phyloP scores from a whole-genome alignment of 257 asterid genomes.

The Forsythia viridissima region DNA sequence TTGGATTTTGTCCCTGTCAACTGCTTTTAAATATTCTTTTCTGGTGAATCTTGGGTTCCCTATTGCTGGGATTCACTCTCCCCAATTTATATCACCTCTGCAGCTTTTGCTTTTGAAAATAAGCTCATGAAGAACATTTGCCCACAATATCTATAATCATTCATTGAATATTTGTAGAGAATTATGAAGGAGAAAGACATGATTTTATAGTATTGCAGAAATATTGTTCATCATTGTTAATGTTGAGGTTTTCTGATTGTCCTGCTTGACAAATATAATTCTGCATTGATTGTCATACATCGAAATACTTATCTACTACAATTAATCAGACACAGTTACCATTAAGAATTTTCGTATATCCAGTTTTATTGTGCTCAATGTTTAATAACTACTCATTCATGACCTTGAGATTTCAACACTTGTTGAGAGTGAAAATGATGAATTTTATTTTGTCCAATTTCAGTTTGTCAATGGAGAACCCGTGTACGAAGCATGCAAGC shows the following conservation, averaged over 20 bases:
- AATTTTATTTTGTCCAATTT: constrained; percentile 14
- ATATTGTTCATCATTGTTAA: background rate
- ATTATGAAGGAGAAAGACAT: background rate
- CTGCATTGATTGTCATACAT: background rate
- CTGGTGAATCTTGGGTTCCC: background rate
- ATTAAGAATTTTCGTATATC: background rate
- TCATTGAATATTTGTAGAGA: background rate
- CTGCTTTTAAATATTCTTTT: background rate
- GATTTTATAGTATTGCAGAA: background rate
- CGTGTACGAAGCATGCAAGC: constrained; percentile 86
- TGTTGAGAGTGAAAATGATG: constrained; percentile 4
- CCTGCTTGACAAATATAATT: constrained; percentile 7
- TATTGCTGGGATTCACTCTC: background rate
- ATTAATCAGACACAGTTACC: background rate
- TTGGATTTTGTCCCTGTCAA: background rate
- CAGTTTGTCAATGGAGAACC: constrained; percentile 97
- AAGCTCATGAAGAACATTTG: background rate
- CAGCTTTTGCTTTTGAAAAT: background rate
- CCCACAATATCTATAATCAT: background rate
- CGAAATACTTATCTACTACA: background rate
- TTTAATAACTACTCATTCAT: constrained; percentile 9
- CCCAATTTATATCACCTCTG: background rate
- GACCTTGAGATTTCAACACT: background rate
- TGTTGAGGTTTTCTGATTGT: background rate
- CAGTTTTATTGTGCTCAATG: constrained; percentile 16